phyloP scores from a whole-genome alignment of 305 asterid species.

The Andrographis paniculata region DNA sequence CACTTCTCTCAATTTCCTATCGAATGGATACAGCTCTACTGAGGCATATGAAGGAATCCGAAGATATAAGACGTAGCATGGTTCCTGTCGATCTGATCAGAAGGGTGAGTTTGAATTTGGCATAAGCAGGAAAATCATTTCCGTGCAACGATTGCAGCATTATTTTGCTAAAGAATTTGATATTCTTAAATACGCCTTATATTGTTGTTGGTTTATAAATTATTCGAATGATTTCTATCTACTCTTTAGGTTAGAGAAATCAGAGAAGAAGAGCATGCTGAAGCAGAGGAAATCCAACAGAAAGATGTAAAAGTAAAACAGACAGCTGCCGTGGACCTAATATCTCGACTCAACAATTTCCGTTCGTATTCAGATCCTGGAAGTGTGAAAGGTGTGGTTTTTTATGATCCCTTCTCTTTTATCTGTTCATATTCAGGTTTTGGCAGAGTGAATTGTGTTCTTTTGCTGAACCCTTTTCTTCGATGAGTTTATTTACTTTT shows the following conservation, averaged over 20 bases:
- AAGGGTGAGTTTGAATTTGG: slow-evolving; percentile 64
- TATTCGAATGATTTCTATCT: background rate
- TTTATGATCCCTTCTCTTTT: background rate
- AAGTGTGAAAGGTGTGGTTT: slow-evolving; percentile 55
- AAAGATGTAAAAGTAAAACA: slow-evolving; percentile 72
- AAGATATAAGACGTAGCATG: slow-evolving; percentile 67
- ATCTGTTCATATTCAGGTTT: too few relatives aligned
- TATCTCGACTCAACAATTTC: slow-evolving; percentile 68
- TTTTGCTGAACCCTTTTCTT: too few relatives aligned
- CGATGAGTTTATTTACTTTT: too few relatives aligned
- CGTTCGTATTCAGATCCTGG: slow-evolving; percentile 76
- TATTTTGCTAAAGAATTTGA: slow-evolving; percentile 3
- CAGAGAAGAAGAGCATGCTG: slow-evolving; percentile 36
- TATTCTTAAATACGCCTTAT: background rate
- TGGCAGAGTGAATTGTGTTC: too few relatives aligned
- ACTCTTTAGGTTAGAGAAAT: slow-evolving; percentile 68
- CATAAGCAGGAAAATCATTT: too few relatives aligned
- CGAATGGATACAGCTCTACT: slow-evolving; percentile 29
- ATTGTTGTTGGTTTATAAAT: background rate
- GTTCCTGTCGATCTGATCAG: slow-evolving; percentile 71
- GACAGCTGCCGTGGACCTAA: slow-evolving; percentile 63
- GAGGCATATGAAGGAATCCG: slow-evolving; percentile 64
- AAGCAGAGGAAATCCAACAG: slow-evolving; percentile 37
- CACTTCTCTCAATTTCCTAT: slow-evolving; percentile 6
- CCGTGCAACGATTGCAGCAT: background rate